A percentile compares a stretch with the other conserved stretches of the same genome.
phyloP scores from a whole-genome alignment of 2,329 filamentous ascomycete species.

The Lachnellula subtilissima region DNA sequence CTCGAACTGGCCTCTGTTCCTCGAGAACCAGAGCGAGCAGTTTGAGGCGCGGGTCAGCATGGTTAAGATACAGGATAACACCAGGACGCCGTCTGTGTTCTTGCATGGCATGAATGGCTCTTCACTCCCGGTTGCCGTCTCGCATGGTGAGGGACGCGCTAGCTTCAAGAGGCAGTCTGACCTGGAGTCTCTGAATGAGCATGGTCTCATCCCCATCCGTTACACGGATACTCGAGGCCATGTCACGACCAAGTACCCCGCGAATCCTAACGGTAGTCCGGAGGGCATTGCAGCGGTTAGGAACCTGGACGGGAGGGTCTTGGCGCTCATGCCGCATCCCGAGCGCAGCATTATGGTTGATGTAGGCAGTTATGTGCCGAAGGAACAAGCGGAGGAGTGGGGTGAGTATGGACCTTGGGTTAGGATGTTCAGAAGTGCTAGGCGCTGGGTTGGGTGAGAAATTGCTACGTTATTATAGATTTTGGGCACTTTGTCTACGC shows the following conservation, averaged over 20 bases:
- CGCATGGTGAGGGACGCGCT: constrained; percentile 87
- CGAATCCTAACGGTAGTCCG: constrained; percentile 74
- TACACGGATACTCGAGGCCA: constrained; percentile 80
- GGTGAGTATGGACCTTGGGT: constrained; percentile 69
- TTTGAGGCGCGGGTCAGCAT: constrained; percentile 87
- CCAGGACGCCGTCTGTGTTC: constrained; percentile 67
- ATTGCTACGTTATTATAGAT: too few relatives aligned
- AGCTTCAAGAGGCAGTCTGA: constrained; percentile 54
- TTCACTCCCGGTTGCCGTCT: constrained; percentile 77
- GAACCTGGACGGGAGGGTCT: constrained; percentile 59
- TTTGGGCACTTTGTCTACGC: too few relatives aligned
- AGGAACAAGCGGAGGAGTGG: constrained; percentile 52
- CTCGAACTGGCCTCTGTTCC: constrained; percentile 77
- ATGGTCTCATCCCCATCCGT: constrained; percentile 69
- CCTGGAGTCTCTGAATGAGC: constrained; percentile 51
- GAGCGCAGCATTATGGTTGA: constrained; percentile 64
- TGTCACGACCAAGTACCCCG: constrained; percentile 78
- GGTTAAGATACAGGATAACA: constrained; percentile 69
- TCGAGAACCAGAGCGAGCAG: constrained; percentile 78
- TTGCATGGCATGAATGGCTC: constrained; percentile 82
- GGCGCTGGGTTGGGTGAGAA: constrained; percentile 61
- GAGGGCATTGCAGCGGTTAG: constrained; percentile 64
- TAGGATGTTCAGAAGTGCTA: constrained; percentile 66
- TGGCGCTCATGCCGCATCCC: constrained; percentile 73
- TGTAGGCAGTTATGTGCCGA: constrained; percentile 61